A percentile compares a stretch with the other conserved stretches of the same genome.
These are phyloP conservation scores for Starmerella scarabaei DNA, from an alignment of 805 yeast species.

Conservation along the genomic window DNA sequence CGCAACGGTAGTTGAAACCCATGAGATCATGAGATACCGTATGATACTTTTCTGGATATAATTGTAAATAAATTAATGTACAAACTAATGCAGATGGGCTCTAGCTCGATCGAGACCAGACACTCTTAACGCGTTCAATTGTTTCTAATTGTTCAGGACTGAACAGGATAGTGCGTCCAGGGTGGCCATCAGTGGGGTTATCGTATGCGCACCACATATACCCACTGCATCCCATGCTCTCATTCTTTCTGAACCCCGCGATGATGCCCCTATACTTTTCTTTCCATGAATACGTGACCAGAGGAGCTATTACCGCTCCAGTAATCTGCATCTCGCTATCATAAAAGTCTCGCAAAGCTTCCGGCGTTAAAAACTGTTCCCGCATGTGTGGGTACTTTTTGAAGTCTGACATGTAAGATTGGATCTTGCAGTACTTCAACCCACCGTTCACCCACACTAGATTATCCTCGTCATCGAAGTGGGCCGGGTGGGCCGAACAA, in stretches of 20 bases:
- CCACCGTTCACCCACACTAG: slow-evolving; percentile 12
- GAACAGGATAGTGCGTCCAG: not conserved
- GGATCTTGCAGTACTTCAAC: slow-evolving; percentile 2
- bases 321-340: not conserved
- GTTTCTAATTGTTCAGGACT: not conserved
- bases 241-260: not conserved
- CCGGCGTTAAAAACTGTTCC: not conserved
- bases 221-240: slow-evolving; percentile 3
- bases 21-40: too few relatives aligned
- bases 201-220: slow-evolving; percentile 7
- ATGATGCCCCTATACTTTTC: not conserved
- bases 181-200: not conserved
- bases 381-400: not conserved
- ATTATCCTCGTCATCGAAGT: not conserved
- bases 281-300: not conserved
- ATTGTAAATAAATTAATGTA: too few relatives aligned
- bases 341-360: not conserved
- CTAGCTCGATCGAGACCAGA: too few relatives aligned
- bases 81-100: too few relatives aligned
- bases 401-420: slow-evolving; percentile 1
- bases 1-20: too few relatives aligned
- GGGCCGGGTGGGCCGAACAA: slow-evolving; percentile 4
- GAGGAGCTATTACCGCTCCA: slow-evolving; percentile 2
- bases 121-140: not conserved
- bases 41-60: too few relatives aligned